A percentile compares a stretch with the other conserved stretches of the same genome.
Evolutionary conservation across 2,329 filamentous ascomycete genomes (phyloP).

Genomic region (Ophiostoma pallidulum): DNA sequence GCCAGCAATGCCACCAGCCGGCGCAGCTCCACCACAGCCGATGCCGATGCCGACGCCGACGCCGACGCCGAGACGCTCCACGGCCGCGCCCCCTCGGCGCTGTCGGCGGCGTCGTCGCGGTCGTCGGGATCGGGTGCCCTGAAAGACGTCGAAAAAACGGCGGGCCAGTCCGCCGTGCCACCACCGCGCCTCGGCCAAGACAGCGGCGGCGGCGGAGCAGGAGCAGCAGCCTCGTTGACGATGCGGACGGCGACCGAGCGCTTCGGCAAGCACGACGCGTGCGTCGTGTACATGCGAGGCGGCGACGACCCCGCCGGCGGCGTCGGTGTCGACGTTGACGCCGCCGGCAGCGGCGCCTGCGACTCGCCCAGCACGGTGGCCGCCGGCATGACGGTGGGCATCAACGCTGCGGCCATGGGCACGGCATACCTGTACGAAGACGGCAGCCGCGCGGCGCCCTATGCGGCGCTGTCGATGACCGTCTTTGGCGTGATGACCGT

Average conservation of each 20-base stretch:
- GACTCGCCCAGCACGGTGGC: slow-evolving; percentile 34
- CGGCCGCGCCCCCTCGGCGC: neutral
- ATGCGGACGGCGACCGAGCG: no score
- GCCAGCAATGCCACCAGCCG: neutral
- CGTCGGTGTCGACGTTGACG: no score
- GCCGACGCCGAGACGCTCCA: neutral
- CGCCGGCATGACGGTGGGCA: slow-evolving; percentile 42
- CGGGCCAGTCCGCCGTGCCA: neutral
- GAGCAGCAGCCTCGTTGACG: no score
- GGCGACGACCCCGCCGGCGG: neutral
- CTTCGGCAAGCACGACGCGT: neutral
- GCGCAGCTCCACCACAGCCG: no score
- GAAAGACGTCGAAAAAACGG: slow-evolving; percentile 11
- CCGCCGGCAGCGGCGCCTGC: neutral
- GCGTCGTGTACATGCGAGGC: slow-evolving; percentile 3
- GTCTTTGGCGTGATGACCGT: slow-evolving; percentile 48
- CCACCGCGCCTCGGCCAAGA: neutral
- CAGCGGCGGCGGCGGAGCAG: neutral
- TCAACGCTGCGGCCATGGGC: slow-evolving; percentile 53
- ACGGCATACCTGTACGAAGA: slow-evolving; percentile 48
- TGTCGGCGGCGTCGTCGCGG: no score
- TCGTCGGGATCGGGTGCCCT: neutral
- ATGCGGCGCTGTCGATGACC: slow-evolving; percentile 49
- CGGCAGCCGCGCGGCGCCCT: slow-evolving; percentile 42
- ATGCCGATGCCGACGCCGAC: no score